Conservation (phyloP, 2,329 filamentous ascomycete species). For the Cytospora schulzeri region DNA sequence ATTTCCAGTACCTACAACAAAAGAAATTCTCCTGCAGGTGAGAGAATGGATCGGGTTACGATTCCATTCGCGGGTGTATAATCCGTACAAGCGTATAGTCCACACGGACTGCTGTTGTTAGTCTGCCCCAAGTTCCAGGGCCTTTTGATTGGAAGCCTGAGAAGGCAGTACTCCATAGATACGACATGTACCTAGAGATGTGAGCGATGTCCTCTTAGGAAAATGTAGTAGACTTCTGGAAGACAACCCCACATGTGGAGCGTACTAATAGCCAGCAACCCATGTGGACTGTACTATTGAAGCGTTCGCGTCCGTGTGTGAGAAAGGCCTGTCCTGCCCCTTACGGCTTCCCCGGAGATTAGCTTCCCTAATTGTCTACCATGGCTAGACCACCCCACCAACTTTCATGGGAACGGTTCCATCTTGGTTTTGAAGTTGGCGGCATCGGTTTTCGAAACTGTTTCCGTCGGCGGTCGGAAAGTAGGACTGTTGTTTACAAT, state of each 20-base stretch:
- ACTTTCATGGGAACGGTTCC: neutral
- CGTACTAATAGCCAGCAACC: neutral
- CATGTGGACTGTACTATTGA: neutral
- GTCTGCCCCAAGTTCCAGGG: neutral
- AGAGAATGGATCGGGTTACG: neutral
- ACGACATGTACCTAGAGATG: neutral
- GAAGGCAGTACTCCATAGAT: neutral
- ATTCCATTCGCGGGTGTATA: neutral
- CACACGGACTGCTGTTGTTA: neutral
- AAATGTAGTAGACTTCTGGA: neutral
- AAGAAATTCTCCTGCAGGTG: neutral
- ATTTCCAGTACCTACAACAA: neutral
- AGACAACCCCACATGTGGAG: neutral
- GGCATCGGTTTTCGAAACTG: neutral
- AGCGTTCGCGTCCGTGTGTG: neutral
- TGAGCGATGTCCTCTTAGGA: neutral
- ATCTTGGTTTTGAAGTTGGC: neutral
- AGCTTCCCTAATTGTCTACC: neutral
- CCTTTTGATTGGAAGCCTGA: neutral
- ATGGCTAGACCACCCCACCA: neutral
- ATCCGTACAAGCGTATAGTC: neutral
- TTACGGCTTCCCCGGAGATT: neutral
- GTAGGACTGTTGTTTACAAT: too few species aligned
- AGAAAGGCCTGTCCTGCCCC: neutral
- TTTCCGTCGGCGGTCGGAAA: neutral